phyloP scores from a whole-genome alignment of 176 grass and related monocot species.

The Zoysia japonica region DNA sequence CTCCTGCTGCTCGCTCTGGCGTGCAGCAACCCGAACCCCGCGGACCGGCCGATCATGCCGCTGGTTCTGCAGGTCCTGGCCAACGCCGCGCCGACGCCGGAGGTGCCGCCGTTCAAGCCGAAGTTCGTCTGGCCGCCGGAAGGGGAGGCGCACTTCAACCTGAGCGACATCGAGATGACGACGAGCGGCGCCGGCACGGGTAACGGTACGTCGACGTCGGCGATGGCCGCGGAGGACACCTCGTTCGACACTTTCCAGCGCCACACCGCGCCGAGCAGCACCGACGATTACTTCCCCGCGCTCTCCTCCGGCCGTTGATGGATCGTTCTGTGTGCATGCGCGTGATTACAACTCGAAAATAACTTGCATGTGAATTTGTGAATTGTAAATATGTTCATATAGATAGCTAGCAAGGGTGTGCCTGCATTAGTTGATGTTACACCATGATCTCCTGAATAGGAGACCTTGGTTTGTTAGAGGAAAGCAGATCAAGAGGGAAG shows the following conservation, averaged over 20 bases:
- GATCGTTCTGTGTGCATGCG: too few relatives aligned
- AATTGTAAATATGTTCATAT: background rate
- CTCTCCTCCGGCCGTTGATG: slow-evolving; percentile 50
- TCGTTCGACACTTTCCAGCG: slow-evolving; percentile 8
- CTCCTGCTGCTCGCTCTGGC: slow-evolving; percentile 55
- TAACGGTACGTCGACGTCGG: background rate
- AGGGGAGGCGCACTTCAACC: slow-evolving; percentile 21
- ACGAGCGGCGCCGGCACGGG: background rate
- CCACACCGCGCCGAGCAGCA: slow-evolving; percentile 16
- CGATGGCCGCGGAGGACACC: background rate
- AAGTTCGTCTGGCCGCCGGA: slow-evolving; percentile 54
- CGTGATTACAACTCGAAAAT: background rate
- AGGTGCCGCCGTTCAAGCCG: slow-evolving; percentile 42
- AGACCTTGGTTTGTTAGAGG: too few relatives aligned
- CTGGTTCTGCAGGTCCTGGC: slow-evolving; percentile 53
- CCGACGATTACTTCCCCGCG: slow-evolving; percentile 21
- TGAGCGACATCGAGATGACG: slow-evolving; percentile 36
- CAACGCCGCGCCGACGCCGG: slow-evolving; percentile 37
- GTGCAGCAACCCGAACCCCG: slow-evolving; percentile 54
- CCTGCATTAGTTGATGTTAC: background rate
- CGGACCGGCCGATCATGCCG: slow-evolving; percentile 45
- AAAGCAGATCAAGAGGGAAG: too few relatives aligned
- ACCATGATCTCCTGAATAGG: too few relatives aligned
- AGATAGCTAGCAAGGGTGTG: background rate
- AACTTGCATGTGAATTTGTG: too few relatives aligned